These are phyloP conservation scores for Chloroidium sp. DNA, from an alignment of 163 green algal genomes.

Conservation along the genomic window DNA sequence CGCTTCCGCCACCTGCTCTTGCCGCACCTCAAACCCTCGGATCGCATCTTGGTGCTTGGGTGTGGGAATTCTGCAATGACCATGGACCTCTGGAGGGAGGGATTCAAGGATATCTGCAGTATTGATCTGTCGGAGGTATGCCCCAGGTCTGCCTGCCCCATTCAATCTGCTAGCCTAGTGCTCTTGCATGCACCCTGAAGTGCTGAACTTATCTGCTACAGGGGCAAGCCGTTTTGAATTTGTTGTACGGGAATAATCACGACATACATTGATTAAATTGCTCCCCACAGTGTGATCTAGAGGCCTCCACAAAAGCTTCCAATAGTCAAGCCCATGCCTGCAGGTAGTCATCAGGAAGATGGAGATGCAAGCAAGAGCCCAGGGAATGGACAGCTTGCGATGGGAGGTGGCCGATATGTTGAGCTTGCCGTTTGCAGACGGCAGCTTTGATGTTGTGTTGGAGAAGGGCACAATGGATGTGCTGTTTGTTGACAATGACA, in stretches of 20 bases:
- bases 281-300: background rate
- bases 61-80: slow-evolving; percentile 38
- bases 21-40: slow-evolving; percentile 11
- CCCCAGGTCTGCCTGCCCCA: background rate
- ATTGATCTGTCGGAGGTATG: slow-evolving; percentile 17
- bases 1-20: slow-evolving; percentile 30
- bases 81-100: slow-evolving; percentile 28
- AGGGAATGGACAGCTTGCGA: slow-evolving; percentile 6
- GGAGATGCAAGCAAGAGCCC: background rate
- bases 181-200: no score
- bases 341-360: background rate
- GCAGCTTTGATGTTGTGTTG: slow-evolving; percentile 42
- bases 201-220: no score
- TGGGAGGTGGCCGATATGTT: slow-evolving; percentile 50
- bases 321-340: background rate
- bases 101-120: slow-evolving; percentile 25
- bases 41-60: slow-evolving; percentile 35
- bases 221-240: no score
- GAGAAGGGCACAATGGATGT: slow-evolving; percentile 53
- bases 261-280: background rate
- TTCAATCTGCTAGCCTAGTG: no score
- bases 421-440: slow-evolving; percentile 31
- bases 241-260: no score
- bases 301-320: background rate
- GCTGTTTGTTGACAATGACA: slow-evolving; percentile 36